phyloP scores from a whole-genome alignment of 768 basidiomycete genomes.

The Lanmaoa rubissima region DNA sequence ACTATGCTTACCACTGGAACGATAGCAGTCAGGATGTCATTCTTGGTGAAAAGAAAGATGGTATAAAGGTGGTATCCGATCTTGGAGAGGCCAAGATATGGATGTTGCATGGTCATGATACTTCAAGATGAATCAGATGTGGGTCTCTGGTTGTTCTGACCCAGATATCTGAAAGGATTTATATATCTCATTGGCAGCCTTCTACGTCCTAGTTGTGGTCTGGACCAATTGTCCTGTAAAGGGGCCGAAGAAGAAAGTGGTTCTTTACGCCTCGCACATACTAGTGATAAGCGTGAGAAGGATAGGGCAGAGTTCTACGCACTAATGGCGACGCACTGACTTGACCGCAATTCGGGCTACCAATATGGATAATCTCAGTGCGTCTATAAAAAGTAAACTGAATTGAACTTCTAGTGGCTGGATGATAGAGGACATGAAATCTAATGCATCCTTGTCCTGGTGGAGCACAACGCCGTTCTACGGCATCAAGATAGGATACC shows the following conservation, averaged over 20 bases:
- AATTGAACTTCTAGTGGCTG: no score
- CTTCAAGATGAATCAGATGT: background rate
- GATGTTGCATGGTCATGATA: conserved; percentile 21
- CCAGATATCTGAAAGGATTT: background rate
- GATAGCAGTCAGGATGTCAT: conserved; percentile 46
- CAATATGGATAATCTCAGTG: no score
- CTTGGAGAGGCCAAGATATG: conserved; percentile 5
- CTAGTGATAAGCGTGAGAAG: background rate
- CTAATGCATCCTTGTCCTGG: no score
- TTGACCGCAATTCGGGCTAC: background rate
- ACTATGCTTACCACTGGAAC: conserved; percentile 42
- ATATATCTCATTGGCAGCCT: background rate
- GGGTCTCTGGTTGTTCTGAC: background rate
- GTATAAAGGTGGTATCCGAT: conserved; percentile 27
- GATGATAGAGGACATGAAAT: no score
- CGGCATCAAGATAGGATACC: background rate
- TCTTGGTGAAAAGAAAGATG: conserved; percentile 42
- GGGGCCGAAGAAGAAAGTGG: background rate
- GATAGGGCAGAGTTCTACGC: background rate
- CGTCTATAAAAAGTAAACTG: no score
- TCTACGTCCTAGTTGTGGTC: conserved; percentile 1
- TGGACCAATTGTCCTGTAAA: background rate
- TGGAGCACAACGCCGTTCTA: background rate
- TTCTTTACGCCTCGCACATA: background rate
- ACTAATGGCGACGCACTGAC: no score